Conservation (phyloP, 495 filamentous ascomycete genomes). For the Lasiosphaeria hispida region DNA sequence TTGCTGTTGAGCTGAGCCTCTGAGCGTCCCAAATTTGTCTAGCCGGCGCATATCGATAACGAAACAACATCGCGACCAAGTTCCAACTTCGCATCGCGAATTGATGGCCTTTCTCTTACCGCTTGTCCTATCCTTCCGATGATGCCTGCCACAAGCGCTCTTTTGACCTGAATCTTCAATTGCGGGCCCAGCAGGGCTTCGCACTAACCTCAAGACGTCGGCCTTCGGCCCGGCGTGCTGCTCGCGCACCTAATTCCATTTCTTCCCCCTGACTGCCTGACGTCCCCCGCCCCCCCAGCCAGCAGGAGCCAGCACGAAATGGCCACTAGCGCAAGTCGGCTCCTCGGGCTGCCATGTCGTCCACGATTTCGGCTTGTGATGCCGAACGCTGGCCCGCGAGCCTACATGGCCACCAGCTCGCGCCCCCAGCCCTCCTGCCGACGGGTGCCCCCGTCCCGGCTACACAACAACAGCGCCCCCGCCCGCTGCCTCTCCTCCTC, state of each 20-base stretch:
- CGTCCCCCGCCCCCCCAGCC: background rate
- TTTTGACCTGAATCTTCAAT: background rate
- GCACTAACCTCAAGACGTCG: background rate
- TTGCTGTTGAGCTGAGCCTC: background rate
- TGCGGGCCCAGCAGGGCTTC: slow-evolving; percentile 5
- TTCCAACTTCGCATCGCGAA: background rate
- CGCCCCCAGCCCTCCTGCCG: no score
- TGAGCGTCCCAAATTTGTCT: background rate
- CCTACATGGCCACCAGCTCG: background rate
- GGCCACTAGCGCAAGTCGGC: slow-evolving; percentile 12
- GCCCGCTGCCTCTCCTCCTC: background rate
- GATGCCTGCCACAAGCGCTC: background rate
- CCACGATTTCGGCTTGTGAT: background rate
- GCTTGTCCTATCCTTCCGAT: background rate
- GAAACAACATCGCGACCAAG: background rate
- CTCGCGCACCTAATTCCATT: background rate
- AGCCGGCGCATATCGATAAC: no score
- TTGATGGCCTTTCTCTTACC: background rate
- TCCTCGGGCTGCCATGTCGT: slow-evolving; percentile 16
- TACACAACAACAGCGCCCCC: no score
- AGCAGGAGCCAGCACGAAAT: background rate
- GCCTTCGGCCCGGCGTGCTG: no score
- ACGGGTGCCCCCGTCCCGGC: no score
- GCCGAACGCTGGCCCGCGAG: background rate
- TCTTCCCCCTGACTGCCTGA: background rate